These are phyloP conservation scores for Chlamydomonas schloesseri DNA, from an alignment of 139 green algal species.

Conservation along the genomic window DNA sequence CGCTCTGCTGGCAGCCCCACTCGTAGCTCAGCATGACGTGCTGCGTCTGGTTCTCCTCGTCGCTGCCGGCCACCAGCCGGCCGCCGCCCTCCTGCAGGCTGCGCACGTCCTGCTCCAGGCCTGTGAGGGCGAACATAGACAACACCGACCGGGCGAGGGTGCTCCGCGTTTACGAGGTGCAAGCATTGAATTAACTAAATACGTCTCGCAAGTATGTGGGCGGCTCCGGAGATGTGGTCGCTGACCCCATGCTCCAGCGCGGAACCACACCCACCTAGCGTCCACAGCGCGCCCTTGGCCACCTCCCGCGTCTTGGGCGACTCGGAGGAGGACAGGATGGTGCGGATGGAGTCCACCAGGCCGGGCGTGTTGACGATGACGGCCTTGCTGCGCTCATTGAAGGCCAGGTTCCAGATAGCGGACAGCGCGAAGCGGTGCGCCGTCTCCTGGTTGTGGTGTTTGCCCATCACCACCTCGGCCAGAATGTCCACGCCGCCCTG, in stretches of 20 bases:
- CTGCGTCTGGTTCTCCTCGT: constrained; percentile 10
- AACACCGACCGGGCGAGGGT: no score
- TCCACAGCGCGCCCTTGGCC: constrained; percentile 68
- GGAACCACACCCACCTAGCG: constrained; percentile 34
- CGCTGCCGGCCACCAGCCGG: background rate
- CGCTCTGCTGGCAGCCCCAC: constrained; percentile 65
- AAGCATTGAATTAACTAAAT: no score
- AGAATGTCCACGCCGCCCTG: constrained; percentile 51
- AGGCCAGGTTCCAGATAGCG: constrained; percentile 71
- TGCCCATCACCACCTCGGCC: constrained; percentile 47
- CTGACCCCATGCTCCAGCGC: no score
- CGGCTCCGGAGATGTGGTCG: no score
- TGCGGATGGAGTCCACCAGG: constrained; percentile 62
- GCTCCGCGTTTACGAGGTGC: no score
- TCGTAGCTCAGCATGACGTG: constrained; percentile 74
- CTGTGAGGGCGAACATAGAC: no score
- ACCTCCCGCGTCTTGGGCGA: constrained; percentile 59
- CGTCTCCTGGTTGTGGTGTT: constrained; percentile 63
- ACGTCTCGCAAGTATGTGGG: no score
- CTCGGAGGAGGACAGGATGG: constrained; percentile 50
- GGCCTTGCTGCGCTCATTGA: constrained; percentile 49
- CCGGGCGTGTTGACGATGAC: constrained; percentile 50
- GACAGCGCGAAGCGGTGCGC: constrained; percentile 56
- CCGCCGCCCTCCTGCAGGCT: constrained; percentile 42
- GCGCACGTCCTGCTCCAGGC: constrained; percentile 59